These are phyloP conservation scores for Penicillium sp. DNA, from an alignment of 2,329 filamentous ascomycete species.

Conservation along the genomic window DNA sequence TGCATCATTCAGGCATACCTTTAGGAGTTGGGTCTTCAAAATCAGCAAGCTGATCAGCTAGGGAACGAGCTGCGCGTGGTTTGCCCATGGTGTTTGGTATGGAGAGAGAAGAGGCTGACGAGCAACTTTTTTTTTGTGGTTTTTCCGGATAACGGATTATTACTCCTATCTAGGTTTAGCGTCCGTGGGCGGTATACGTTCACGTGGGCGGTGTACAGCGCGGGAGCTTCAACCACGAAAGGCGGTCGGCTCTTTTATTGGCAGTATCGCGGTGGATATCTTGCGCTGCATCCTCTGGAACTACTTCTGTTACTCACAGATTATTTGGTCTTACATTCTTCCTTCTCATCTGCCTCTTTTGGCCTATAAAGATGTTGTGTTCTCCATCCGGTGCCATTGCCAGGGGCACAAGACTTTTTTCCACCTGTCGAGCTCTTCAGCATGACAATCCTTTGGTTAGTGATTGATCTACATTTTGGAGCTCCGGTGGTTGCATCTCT, in stretches of 20 bases:
- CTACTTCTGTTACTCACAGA: not conserved
- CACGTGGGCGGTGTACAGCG: not conserved
- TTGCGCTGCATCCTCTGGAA: not conserved
- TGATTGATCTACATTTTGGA: slow-evolving; percentile 1
- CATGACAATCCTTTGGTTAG: slow-evolving; percentile 90
- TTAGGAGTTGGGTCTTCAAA: slow-evolving; percentile 61
- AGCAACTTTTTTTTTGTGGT: slow-evolving; percentile 27
- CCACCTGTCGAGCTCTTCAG: slow-evolving; percentile 53
- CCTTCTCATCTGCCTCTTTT: not conserved
- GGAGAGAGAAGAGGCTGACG: slow-evolving; percentile 7
- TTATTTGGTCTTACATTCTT: not conserved
- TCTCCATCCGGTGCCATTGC: not conserved
- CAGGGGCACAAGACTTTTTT: slow-evolving; percentile 54
- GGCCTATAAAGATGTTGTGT: not conserved
- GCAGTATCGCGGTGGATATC: slow-evolving; percentile 15
- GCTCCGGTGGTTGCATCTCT: not conserved
- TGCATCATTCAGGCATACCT: slow-evolving; percentile 50
- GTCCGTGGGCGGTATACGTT: not conserved
- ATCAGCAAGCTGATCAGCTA: slow-evolving; percentile 62
- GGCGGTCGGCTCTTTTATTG: not conserved
- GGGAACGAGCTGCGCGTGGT: slow-evolving; percentile 51
- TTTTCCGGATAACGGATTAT: slow-evolving; percentile 27
- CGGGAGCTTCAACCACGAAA: not conserved
- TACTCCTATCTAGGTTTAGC: slow-evolving; percentile 15
- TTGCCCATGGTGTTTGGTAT: slow-evolving; percentile 43